Percentiles rank a stretch among this genome's conserved stretches.
These are phyloP conservation scores for Erodium moschatum DNA, from an alignment of 441 rosid species.

Conservation along the genomic window DNA sequence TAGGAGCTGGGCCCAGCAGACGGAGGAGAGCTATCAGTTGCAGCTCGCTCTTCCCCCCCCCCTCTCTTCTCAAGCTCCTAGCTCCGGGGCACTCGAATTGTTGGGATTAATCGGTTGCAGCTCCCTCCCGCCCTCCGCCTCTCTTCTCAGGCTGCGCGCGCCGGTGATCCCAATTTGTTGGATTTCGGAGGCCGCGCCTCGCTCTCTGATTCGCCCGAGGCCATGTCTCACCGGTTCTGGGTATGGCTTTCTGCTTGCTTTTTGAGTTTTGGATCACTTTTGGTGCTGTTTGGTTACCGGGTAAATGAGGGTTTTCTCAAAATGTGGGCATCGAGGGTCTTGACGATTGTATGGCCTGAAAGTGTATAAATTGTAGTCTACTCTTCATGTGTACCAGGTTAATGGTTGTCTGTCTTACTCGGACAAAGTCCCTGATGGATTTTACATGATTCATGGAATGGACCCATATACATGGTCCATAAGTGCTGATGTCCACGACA, in stretches of 20 bases:
- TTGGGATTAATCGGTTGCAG: slow-evolving; percentile 40
- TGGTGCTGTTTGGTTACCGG: not conserved
- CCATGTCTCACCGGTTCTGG: slow-evolving; percentile 41
- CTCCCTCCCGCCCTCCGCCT: slow-evolving; percentile 31
- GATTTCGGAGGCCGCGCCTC: slow-evolving; percentile 23
- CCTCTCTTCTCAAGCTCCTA: slow-evolving; percentile 33
- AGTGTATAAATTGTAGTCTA: slow-evolving; percentile 8
- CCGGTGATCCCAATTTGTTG: slow-evolving; percentile 35
- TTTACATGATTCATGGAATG: slow-evolving; percentile 35
- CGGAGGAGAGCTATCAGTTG: slow-evolving; percentile 42
- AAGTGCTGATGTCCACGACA: slow-evolving; percentile 28
- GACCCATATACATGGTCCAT: slow-evolving; percentile 37
- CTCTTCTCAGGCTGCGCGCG: slow-evolving; percentile 31
- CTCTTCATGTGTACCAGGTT: slow-evolving; percentile 25
- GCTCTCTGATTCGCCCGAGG: slow-evolving; percentile 24
- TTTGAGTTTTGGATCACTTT: too few relatives aligned
- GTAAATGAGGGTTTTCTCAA: not conserved
- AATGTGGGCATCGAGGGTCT: not conserved
- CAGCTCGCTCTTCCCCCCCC: slow-evolving; percentile 33
- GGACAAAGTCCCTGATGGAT: slow-evolving; percentile 37
- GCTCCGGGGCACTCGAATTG: too few relatives aligned
- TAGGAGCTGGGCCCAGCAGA: slow-evolving; percentile 35
- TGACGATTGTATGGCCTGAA: not conserved
- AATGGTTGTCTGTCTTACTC: slow-evolving; percentile 37
- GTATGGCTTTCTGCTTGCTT: too few relatives aligned